These are phyloP conservation scores for Hibiscus trionum DNA, from an alignment of 345 rosid species.

Conservation along the genomic window DNA sequence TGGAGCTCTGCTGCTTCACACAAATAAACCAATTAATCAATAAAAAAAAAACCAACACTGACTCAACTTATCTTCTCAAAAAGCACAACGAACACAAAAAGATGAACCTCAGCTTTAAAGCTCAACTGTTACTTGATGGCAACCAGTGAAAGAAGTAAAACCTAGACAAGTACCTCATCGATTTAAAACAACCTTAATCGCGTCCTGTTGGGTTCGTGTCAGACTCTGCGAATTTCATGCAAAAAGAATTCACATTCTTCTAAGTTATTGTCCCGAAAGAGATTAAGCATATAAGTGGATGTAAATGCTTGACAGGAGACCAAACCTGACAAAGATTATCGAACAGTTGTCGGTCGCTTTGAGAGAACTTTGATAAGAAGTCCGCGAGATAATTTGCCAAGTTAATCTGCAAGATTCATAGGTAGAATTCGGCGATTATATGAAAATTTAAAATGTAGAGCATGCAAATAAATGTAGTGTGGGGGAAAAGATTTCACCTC, in stretches of 20 bases:
- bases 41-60: background rate
- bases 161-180: constrained; percentile 15
- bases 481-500: constrained; percentile 35
- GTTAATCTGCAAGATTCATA: constrained; percentile 49
- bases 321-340: constrained; percentile 65
- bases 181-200: constrained; percentile 35
- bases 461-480: background rate
- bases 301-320: constrained; percentile 6
- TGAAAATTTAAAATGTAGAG: background rate
- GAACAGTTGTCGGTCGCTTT: constrained; percentile 43
- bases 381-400: constrained; percentile 59
- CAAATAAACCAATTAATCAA: background rate
- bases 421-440: background rate
- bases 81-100: background rate
- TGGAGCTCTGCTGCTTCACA: background rate
- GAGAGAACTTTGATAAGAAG: constrained; percentile 48
- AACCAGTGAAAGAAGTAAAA: background rate
- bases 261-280: background rate
- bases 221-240: constrained; percentile 38
- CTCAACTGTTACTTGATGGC: background rate
- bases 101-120: background rate
- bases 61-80: background rate
- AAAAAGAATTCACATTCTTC: background rate
- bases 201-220: constrained; percentile 40
- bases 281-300: background rate